These are phyloP conservation scores for Jackrogersella multiformis DNA, from an alignment of 495 filamentous ascomycete genomes.

Conservation along the genomic window DNA sequence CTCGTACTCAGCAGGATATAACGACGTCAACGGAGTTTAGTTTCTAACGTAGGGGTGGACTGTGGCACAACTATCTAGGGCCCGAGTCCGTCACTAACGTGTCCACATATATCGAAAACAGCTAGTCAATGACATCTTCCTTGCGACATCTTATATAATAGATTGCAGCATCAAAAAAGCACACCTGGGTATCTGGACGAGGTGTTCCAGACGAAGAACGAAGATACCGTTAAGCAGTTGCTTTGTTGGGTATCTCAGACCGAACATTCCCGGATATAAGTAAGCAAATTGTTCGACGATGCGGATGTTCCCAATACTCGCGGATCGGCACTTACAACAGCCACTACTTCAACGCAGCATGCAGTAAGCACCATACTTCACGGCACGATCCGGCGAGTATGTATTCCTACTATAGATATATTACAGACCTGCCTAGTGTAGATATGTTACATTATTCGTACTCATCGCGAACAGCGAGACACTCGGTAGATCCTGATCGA, in stretches of 20 bases:
- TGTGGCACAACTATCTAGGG: neutral
- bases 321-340: neutral
- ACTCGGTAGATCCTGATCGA: neutral
- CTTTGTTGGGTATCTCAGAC: neutral
- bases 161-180: neutral
- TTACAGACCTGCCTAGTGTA: neutral
- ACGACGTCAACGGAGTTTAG: neutral
- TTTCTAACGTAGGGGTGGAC: no score
- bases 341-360: neutral
- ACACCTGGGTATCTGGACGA: no score
- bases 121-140: neutral
- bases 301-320: neutral
- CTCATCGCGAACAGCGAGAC: neutral
- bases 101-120: neutral
- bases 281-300: no score
- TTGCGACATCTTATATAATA: neutral
- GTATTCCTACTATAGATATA: neutral
- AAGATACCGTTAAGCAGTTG: neutral
- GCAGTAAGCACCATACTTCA: neutral
- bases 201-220: neutral
- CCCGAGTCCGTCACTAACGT: neutral
- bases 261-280: neutral
- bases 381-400: neutral
- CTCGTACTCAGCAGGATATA: neutral
- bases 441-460: neutral